phyloP scores from a whole-genome alignment of 2,329 filamentous ascomycete genomes.

The Lachnellula suecica region DNA sequence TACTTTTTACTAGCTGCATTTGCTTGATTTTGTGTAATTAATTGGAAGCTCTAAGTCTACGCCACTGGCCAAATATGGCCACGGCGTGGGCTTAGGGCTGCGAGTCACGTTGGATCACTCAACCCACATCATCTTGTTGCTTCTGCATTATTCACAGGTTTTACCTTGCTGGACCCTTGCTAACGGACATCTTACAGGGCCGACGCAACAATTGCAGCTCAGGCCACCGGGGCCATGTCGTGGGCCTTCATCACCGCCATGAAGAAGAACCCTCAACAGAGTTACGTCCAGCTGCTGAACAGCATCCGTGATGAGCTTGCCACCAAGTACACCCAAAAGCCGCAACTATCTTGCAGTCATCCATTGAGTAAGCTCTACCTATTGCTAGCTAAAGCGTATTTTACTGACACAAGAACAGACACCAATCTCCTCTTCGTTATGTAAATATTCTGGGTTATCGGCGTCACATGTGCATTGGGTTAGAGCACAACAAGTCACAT shows the following conservation, averaged over 20 bases:
- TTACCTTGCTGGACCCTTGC: slow-evolving; percentile 2
- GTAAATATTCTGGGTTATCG: slow-evolving; percentile 36
- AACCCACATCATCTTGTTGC: slow-evolving; percentile 2
- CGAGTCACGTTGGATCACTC: slow-evolving; percentile 32
- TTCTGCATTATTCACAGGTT: not conserved
- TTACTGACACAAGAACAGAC: slow-evolving; percentile 41
- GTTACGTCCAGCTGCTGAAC: slow-evolving; percentile 93
- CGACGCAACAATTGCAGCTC: slow-evolving; percentile 78
- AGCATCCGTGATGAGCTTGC: slow-evolving; percentile 88
- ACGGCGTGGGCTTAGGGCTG: slow-evolving; percentile 29
- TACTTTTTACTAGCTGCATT: slow-evolving; percentile 16
- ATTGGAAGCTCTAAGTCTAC: slow-evolving; percentile 28
- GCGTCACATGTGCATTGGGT: slow-evolving; percentile 17
- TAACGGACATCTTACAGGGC: slow-evolving; percentile 53
- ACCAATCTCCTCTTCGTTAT: slow-evolving; percentile 64
- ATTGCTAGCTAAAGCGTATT: too few species aligned
- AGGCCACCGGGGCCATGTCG: slow-evolving; percentile 97
- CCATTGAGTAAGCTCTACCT: slow-evolving; percentile 68
- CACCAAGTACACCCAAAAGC: slow-evolving; percentile 89
- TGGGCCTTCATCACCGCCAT: slow-evolving; percentile 93
- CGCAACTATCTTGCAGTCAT: slow-evolving; percentile 94
- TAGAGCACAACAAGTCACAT: slow-evolving; percentile 6
- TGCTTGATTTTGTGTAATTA: slow-evolving; percentile 8
- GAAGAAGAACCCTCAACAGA: slow-evolving; percentile 92
- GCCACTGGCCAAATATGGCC: slow-evolving; percentile 26